These are phyloP conservation scores for Taphrina betulina DNA, from an alignment of 1,139 yeast genomes.

Conservation along the genomic window DNA sequence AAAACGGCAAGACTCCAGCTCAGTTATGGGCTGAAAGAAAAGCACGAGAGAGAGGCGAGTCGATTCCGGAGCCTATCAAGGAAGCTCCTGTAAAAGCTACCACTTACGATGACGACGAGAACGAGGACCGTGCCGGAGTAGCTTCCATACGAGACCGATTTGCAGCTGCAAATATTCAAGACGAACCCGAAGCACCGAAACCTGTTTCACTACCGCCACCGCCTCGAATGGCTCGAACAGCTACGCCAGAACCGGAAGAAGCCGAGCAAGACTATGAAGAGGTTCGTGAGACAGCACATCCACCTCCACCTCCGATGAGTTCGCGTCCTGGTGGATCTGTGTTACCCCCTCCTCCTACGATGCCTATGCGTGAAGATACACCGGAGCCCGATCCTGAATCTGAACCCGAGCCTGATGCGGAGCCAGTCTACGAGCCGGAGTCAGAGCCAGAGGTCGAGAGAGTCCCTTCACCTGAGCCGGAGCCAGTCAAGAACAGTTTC, in stretches of 20 bases:
- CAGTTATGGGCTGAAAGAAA: slow-evolving; percentile 82
- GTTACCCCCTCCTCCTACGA: too few species aligned
- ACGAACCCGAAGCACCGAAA: slow-evolving; percentile 9
- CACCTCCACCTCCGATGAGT: slow-evolving; percentile 5
- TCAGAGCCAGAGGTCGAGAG: background rate
- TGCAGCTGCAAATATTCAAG: background rate
- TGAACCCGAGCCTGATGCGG: slow-evolving; percentile 26
- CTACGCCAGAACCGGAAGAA: slow-evolving; percentile 13
- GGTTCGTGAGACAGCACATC: background rate
- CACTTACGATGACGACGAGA: slow-evolving; percentile 27
- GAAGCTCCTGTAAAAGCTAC: slow-evolving; percentile 37
- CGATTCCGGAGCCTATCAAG: slow-evolving; percentile 9
- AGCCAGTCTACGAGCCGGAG: background rate
- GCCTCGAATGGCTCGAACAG: background rate
- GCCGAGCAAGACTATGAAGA: background rate
- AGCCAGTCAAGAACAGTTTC: slow-evolving; percentile 28
- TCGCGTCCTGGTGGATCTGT: slow-evolving; percentile 22
- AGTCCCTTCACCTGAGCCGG: slow-evolving; percentile 34
- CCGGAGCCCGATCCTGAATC: slow-evolving; percentile 35
- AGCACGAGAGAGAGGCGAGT: slow-evolving; percentile 34
- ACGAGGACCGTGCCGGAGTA: slow-evolving; percentile 16
- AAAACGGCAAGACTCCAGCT: slow-evolving; percentile 87
- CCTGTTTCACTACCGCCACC: slow-evolving; percentile 8
- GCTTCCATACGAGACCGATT: slow-evolving; percentile 10
- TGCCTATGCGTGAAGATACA: too few species aligned